Conservation (phyloP, 768 basidiomycete species). For the Suillus decipiens region DNA sequence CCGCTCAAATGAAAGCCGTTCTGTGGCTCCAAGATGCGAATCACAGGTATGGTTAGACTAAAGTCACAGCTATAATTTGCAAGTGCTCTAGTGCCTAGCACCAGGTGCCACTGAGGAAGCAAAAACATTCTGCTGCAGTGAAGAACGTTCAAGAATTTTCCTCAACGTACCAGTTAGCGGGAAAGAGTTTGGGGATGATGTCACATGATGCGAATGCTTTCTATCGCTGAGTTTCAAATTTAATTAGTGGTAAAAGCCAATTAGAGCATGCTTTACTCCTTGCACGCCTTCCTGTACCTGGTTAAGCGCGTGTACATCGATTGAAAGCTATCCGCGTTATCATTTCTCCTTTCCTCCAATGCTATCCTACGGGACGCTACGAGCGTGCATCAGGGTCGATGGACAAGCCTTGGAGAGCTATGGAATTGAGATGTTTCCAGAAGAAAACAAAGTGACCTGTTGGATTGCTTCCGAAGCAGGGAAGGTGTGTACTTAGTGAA, state of each 20-base stretch:
- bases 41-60: neutral
- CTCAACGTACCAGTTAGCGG: neutral
- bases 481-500: slow-evolving; percentile 9
- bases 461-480: slow-evolving; percentile 16
- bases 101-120: neutral
- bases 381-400: slow-evolving; percentile 13
- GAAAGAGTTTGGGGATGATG: neutral
- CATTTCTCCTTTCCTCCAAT: slow-evolving; percentile 7
- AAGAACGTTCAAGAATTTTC: neutral
- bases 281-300: slow-evolving; percentile 5
- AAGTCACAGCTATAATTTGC: neutral
- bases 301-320: slow-evolving; percentile 3
- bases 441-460: slow-evolving; percentile 17
- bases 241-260: slow-evolving; percentile 2
- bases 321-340: slow-evolving; percentile 2
- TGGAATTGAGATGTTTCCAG: slow-evolving; percentile 9
- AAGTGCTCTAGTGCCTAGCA: neutral
- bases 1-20: neutral
- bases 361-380: slow-evolving; percentile 6
- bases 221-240: slow-evolving; percentile 1
- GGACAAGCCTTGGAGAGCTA: slow-evolving; percentile 8
- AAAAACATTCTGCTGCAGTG: neutral
- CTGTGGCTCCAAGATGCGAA: neutral
- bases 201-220: neutral
- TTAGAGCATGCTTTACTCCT: neutral